A percentile compares a stretch with the other conserved stretches of the same genome.
These are phyloP conservation scores for Cavenderia fasciculata DNA, from an alignment of 78 protist species.

Conservation along the genomic window DNA sequence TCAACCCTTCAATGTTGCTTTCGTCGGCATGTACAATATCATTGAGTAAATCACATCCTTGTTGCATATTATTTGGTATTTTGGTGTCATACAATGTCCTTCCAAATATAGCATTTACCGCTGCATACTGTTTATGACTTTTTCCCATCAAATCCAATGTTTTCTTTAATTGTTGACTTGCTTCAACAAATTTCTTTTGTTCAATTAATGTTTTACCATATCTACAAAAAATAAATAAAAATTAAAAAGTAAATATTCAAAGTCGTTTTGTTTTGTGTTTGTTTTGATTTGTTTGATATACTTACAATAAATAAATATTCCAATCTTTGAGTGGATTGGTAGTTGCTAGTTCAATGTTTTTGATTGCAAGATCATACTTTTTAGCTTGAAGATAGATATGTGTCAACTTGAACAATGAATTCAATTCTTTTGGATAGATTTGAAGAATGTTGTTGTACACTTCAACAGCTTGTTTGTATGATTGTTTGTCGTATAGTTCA, in stretches of 20 bases:
- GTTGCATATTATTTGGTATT: slow-evolving; percentile 6
- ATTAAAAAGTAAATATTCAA: too few relatives aligned
- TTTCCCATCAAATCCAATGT: background rate
- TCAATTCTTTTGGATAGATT: slow-evolving; percentile 32
- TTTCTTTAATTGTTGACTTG: slow-evolving; percentile 8
- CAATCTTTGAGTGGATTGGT: too few relatives aligned
- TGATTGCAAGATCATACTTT: slow-evolving; percentile 5
- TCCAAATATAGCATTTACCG: slow-evolving; percentile 23
- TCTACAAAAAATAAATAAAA: too few relatives aligned
- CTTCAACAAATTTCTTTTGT: slow-evolving; percentile 16
- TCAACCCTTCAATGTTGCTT: slow-evolving; percentile 13
- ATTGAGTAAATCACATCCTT: slow-evolving; percentile 21
- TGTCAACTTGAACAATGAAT: slow-evolving; percentile 7
- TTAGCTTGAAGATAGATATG: slow-evolving; percentile 52
- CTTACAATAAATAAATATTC: too few relatives aligned
- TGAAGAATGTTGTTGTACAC: slow-evolving; percentile 2
- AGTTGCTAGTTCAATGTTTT: slow-evolving; percentile 15
- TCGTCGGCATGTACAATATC: slow-evolving; percentile 10
- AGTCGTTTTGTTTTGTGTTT: too few relatives aligned
- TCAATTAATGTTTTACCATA: background rate
- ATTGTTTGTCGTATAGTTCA: slow-evolving; percentile 10
- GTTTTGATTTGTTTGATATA: too few relatives aligned
- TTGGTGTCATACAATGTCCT: slow-evolving; percentile 21
- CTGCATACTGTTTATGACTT: slow-evolving; percentile 1
- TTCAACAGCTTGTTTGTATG: background rate